Evolutionary conservation across 2,329 filamentous ascomycete species (phyloP).

Genomic region (Sporothrix inflata): DNA sequence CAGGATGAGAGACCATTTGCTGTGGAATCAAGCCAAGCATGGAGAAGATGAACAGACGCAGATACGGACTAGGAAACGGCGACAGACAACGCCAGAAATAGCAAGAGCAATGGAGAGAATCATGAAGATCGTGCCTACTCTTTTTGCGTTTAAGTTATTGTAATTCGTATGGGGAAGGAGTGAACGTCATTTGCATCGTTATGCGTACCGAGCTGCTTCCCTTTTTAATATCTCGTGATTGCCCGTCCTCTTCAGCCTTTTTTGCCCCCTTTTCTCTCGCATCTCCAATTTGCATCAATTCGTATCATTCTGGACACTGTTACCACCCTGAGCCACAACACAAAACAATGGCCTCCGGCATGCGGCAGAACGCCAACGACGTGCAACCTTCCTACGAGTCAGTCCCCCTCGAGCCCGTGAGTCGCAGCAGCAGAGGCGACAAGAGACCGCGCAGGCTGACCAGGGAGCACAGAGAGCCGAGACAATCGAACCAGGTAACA

Average conservation of each 20-base stretch:
- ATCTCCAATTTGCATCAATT: not conserved
- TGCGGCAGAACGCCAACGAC: not conserved
- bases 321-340: no score
- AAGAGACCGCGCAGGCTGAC: slow-evolving; percentile 3
- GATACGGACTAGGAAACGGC: not conserved
- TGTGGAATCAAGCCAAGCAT: not conserved
- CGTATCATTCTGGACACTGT: not conserved
- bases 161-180: not conserved
- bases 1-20: not conserved
- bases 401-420: not conserved
- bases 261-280: not conserved
- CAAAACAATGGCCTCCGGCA: not conserved
- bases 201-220: not conserved
- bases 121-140: not conserved
- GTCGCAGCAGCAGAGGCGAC: not conserved
- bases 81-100: not conserved
- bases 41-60: not conserved
- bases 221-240: not conserved
- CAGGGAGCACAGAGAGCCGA: not conserved
- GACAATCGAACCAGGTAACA: not conserved
- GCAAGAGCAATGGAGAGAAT: not conserved
- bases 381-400: not conserved
- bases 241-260: not conserved
- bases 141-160: not conserved
- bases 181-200: not conserved